Evolutionary conservation across 2,329 filamentous ascomycete genomes (phyloP).

Genomic region (Microsporum audouinii): DNA sequence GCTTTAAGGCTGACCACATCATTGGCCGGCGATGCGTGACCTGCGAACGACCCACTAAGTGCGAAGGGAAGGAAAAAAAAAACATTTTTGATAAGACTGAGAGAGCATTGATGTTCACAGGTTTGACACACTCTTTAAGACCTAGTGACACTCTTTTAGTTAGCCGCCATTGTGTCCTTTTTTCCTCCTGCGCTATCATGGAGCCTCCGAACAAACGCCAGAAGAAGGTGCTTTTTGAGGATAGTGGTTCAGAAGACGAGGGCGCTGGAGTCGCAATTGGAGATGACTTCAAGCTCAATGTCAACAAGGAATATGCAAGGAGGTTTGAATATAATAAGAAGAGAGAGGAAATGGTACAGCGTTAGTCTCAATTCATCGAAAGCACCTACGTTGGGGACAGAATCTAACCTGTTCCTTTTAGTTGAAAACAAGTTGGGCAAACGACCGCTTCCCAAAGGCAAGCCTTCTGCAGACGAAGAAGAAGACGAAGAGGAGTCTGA

Average conservation of each 20-base stretch:
- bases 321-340: constrained; percentile 97
- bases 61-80: not conserved
- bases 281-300: constrained; percentile 47
- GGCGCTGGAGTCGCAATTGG: constrained; percentile 30
- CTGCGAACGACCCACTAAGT: not conserved
- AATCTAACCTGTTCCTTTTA: constrained; percentile 25
- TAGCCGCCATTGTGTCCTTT: not conserved
- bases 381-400: not conserved
- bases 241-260: constrained; percentile 30
- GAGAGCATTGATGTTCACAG: not conserved
- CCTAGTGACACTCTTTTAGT: not conserved
- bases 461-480: constrained; percentile 26
- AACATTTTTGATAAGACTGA: not conserved
- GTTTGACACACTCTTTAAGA: not conserved
- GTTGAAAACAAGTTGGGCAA: constrained; percentile 81
- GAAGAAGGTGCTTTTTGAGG: constrained; percentile 32
- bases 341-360: constrained; percentile 64
- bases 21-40: not conserved
- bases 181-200: constrained; percentile 19
- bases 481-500: constrained; percentile 46
- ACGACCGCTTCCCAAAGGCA: constrained; percentile 17
- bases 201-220: constrained; percentile 33
- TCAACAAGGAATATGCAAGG: constrained; percentile 82
- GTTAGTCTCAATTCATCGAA: constrained; percentile 18
- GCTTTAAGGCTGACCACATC: not conserved